Percentiles rank a stretch among this genome's conserved stretches.
These are phyloP conservation scores for Tolypocladium tropicale DNA, from an alignment of 2,329 filamentous ascomycete species.

Conservation along the genomic window DNA sequence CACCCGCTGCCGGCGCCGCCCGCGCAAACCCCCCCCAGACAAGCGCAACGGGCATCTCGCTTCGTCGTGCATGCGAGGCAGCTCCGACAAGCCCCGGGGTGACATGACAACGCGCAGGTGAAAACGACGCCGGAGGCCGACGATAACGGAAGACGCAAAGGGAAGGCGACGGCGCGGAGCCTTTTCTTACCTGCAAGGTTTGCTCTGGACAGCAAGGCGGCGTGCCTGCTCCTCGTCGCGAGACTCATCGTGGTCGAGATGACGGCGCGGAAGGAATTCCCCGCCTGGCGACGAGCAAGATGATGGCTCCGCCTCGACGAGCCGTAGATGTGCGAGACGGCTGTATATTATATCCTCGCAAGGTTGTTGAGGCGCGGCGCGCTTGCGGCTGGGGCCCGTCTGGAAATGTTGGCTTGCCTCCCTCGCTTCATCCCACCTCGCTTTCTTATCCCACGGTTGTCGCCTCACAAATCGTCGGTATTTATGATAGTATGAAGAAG, in stretches of 20 bases:
- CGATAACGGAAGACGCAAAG: background rate
- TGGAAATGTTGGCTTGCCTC: background rate
- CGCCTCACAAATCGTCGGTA: background rate
- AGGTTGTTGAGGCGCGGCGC: background rate
- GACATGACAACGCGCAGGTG: too few relatives aligned
- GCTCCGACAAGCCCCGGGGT: too few relatives aligned
- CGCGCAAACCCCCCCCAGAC: too few relatives aligned
- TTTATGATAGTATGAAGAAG: too few relatives aligned
- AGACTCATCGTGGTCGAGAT: background rate
- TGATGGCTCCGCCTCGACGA: background rate
- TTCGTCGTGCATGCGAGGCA: too few relatives aligned
- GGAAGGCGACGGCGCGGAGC: background rate
- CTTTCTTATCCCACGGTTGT: background rate
- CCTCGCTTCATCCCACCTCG: background rate
- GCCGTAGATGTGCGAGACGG: background rate
- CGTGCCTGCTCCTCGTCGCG: background rate
- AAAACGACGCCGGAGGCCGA: background rate
- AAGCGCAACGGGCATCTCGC: too few relatives aligned
- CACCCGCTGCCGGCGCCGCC: conserved; percentile 3
- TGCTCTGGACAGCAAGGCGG: background rate
- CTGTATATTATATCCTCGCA: background rate
- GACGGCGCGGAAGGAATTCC: too few relatives aligned
- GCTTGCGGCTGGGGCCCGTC: background rate
- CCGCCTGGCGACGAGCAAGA: background rate
- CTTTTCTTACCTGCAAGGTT: background rate